Evolutionary conservation across 352 stramenopile genomes (phyloP).

Genomic region (Pythium phragmitis): DNA sequence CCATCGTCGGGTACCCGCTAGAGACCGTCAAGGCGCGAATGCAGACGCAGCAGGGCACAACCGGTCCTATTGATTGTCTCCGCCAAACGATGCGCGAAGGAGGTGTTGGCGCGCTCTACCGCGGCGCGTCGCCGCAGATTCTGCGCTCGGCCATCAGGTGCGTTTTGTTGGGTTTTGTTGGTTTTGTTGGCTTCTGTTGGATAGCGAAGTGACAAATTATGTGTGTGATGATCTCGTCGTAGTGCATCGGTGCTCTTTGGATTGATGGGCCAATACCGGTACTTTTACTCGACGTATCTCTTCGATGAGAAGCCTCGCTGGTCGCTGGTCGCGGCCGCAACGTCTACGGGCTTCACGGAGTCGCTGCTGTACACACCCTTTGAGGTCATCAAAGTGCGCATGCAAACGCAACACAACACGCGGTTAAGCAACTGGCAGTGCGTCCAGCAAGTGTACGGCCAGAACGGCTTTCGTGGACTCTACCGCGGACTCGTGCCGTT

Average conservation of each 20-base stretch:
- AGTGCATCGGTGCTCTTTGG: slow-evolving; percentile 44
- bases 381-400: slow-evolving; percentile 46
- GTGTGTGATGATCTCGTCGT: not conserved
- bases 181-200: not conserved
- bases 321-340: slow-evolving; percentile 30
- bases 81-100: slow-evolving; percentile 37
- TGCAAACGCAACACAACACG: slow-evolving; percentile 60
- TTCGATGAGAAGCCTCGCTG: slow-evolving; percentile 32
- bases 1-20: slow-evolving; percentile 43
- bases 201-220: not conserved
- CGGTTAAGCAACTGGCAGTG: slow-evolving; percentile 75
- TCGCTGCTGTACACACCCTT: slow-evolving; percentile 45
- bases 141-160: slow-evolving; percentile 43
- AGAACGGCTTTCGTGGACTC: slow-evolving; percentile 61
- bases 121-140: slow-evolving; percentile 42
- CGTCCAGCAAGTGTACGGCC: slow-evolving; percentile 59
- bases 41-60: slow-evolving; percentile 33
- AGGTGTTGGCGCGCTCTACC: slow-evolving; percentile 40
- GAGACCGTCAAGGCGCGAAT: slow-evolving; percentile 48
- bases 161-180: not conserved
- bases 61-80: slow-evolving; percentile 31
- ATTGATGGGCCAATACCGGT: slow-evolving; percentile 48
- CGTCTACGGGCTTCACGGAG: slow-evolving; percentile 40
- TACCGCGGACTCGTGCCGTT: slow-evolving; percentile 73
- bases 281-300: slow-evolving; percentile 40